A percentile compares a stretch with the other conserved stretches of the same genome.
These are phyloP conservation scores for Taxillus chinensis DNA, from an alignment of 164 flowering plant species.

Conservation along the genomic window DNA sequence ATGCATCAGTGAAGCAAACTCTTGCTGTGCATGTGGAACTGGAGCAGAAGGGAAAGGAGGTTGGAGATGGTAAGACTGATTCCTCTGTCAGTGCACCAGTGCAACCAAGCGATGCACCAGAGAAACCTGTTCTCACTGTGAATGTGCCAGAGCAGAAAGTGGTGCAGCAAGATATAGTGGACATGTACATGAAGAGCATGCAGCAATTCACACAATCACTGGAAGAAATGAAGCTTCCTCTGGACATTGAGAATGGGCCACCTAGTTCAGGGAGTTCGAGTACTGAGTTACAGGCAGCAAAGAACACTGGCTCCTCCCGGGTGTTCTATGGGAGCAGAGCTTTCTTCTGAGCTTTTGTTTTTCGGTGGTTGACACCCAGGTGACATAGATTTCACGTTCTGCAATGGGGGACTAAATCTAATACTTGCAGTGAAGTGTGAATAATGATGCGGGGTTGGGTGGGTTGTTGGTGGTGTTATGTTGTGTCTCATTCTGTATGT, in stretches of 20 bases:
- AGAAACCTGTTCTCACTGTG: no score
- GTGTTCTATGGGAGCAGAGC: constrained; percentile 89
- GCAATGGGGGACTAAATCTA: constrained; percentile 22
- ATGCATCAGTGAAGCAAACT: constrained; percentile 22
- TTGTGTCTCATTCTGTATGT: constrained; percentile 19
- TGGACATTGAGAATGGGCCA: not conserved
- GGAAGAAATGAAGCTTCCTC: constrained; percentile 1
- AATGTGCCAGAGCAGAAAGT: not conserved
- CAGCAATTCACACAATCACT: not conserved
- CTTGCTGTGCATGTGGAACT: constrained; percentile 46
- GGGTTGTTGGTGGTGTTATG: constrained; percentile 4
- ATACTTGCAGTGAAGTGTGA: constrained; percentile 22
- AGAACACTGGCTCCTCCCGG: not conserved
- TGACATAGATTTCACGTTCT: constrained; percentile 30
- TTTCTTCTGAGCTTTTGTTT: constrained; percentile 55
- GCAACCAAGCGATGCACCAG: no score
- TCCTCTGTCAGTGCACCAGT: no score
- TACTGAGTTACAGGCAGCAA: no score
- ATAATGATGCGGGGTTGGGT: constrained; percentile 18
- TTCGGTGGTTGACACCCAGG: constrained; percentile 23
- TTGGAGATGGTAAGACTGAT: no score
- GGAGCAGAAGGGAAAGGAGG: constrained; percentile 25
- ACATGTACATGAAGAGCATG: constrained; percentile 4
- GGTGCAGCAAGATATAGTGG: constrained; percentile 3
- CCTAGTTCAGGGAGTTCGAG: no score